Evolutionary conservation across 306 rosid genomes (phyloP).

Genomic region (Cercis canadensis): DNA sequence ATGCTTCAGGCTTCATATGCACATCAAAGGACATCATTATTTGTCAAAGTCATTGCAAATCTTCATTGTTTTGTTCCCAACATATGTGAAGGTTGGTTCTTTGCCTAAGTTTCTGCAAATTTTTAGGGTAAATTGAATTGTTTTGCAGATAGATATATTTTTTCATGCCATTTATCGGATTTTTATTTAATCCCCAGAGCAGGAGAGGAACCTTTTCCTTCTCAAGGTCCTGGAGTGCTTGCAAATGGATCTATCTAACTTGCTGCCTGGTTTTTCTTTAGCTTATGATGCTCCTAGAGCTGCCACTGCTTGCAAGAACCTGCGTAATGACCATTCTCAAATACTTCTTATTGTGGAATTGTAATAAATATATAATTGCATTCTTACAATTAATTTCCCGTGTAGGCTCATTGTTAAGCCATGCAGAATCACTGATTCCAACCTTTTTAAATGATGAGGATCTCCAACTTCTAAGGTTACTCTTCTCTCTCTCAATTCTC

Average conservation of each 20-base stretch:
- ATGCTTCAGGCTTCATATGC: constrained; percentile 77
- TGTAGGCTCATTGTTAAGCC: constrained; percentile 90
- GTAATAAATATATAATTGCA: constrained; percentile 26
- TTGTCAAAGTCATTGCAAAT: constrained; percentile 95
- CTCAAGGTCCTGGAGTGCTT: constrained; percentile 83
- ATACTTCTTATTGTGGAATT: constrained; percentile 20
- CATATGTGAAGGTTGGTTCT: constrained; percentile 85
- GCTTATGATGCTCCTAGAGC: constrained; percentile 67
- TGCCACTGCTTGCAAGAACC: constrained; percentile 70
- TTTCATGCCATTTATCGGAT: constrained; percentile 33
- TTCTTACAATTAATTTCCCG: constrained; percentile 42
- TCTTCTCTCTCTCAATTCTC: constrained; percentile 23
- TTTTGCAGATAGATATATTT: constrained; percentile 30
- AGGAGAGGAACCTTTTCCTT: constrained; percentile 87
- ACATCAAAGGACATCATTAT: constrained; percentile 87
- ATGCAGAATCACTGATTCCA: constrained; percentile 95
- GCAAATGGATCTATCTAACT: constrained; percentile 66
- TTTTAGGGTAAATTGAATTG: constrained; percentile 26
- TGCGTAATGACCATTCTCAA: constrained; percentile 60
- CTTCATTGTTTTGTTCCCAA: constrained; percentile 95
- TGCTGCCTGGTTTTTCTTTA: constrained; percentile 72
- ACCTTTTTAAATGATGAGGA: constrained; percentile 80
- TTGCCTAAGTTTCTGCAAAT: constrained; percentile 32
- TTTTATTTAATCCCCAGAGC: constrained; percentile 64
- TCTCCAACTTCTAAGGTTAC: constrained; percentile 84